Evolutionary conservation across 208 protist species (phyloP).

Genomic region (Leishmania mexicana): DNA sequence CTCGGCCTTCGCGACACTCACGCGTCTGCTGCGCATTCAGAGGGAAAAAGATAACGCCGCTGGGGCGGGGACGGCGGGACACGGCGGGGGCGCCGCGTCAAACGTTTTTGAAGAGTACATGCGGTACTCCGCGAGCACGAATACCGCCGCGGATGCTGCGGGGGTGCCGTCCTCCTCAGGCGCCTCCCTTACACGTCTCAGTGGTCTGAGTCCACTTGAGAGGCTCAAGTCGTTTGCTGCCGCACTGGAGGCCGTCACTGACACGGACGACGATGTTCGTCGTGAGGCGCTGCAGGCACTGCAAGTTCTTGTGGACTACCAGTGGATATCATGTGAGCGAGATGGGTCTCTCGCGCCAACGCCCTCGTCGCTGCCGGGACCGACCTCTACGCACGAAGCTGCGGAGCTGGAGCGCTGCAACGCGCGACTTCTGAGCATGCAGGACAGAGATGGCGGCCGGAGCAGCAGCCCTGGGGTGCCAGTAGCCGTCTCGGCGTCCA

Average conservation of each 20-base stretch:
- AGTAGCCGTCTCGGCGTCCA: background rate
- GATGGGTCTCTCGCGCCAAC: background rate
- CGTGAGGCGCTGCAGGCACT: constrained; percentile 47
- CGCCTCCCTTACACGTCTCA: constrained; percentile 1
- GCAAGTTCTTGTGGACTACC: constrained; percentile 34
- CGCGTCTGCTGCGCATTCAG: constrained; percentile 35
- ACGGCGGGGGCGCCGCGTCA: background rate
- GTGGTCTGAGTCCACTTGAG: constrained; percentile 47
- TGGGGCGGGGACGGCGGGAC: background rate
- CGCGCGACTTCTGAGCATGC: constrained; percentile 7
- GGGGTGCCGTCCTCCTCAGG: background rate
- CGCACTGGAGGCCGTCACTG: constrained; percentile 70
- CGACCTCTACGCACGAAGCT: constrained; percentile 12
- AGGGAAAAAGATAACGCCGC: constrained; percentile 20
- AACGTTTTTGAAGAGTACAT: constrained; percentile 31
- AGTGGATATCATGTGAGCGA: constrained; percentile 28
- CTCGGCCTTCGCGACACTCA: constrained; percentile 59
- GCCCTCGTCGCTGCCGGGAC: background rate
- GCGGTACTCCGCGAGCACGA: constrained; percentile 4
- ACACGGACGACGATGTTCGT: constrained; percentile 77
- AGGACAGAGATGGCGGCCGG: background rate
- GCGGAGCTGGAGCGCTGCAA: constrained; percentile 24
- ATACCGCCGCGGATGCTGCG: background rate
- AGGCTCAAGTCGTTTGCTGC: constrained; percentile 56
- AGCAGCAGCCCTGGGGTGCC: background rate